A percentile compares a stretch with the other conserved stretches of the same genome.
Evolutionary conservation across 768 basidiomycete genomes (phyloP).

Genomic region (Leucocoprinus sp.): DNA sequence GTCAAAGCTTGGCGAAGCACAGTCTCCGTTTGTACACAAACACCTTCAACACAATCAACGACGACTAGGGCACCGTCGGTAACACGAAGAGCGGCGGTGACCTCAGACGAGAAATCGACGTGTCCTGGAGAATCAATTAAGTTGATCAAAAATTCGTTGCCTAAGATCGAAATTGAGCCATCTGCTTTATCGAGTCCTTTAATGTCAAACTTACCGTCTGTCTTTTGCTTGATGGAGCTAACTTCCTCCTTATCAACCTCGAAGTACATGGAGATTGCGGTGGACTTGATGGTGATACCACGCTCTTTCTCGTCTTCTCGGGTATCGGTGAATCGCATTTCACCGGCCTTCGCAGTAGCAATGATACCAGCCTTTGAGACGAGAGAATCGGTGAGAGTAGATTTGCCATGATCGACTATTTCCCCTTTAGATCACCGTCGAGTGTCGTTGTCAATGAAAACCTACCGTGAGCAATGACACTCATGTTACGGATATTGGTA

Average conservation of each 20-base stretch:
- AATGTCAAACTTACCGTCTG: constrained; percentile 53
- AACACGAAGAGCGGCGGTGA: constrained; percentile 98
- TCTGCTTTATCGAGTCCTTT: constrained; percentile 5
- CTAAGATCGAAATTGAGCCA: constrained; percentile 27
- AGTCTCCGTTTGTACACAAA: constrained; percentile 99
- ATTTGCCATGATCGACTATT: constrained; percentile 99
- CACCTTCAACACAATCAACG: constrained; percentile 99
- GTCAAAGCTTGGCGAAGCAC: constrained; percentile 94
- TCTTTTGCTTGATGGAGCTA: constrained; percentile 85
- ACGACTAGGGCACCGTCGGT: constrained; percentile 99
- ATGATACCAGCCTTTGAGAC: constrained; percentile 99
- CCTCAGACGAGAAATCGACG: constrained; percentile 99
- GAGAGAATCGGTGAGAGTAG: constrained; percentile 96
- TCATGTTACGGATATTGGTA: constrained; percentile 94
- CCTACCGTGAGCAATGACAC: constrained; percentile 86
- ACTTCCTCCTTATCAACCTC: constrained; percentile 89
- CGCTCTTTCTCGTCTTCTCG: constrained; percentile 98
- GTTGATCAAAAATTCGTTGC: constrained; percentile 98
- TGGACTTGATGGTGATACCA: constrained; percentile 99
- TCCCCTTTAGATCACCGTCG: constrained; percentile 9
- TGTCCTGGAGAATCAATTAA: constrained; percentile 99
- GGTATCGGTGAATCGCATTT: constrained; percentile 95
- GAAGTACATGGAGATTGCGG: constrained; percentile 99
- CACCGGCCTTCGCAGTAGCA: constrained; percentile 88
- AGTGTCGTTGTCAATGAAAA: constrained; percentile 13